A percentile compares a stretch with the other conserved stretches of the same genome.
Evolutionary conservation across 768 basidiomycete species (phyloP).

Genomic region (Termitomyces sp.): DNA sequence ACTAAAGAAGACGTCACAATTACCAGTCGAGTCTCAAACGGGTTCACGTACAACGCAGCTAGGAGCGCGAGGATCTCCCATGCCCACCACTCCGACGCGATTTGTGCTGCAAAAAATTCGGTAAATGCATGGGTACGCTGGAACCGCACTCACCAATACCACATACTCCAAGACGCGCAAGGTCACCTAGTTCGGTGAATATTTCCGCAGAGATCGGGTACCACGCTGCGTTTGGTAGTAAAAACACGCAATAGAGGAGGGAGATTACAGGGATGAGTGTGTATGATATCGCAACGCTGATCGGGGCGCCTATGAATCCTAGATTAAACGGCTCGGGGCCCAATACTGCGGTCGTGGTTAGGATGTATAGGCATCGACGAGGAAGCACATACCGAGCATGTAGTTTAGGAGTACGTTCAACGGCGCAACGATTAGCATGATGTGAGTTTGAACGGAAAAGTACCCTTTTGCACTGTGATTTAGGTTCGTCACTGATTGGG

Average conservation of each 20-base stretch:
- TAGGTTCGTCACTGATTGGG: not conserved
- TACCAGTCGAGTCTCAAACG: too few species aligned
- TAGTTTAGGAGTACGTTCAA: conserved; percentile 81
- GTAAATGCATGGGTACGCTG: too few species aligned
- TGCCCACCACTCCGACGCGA: not conserved
- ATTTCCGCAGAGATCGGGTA: conserved; percentile 59
- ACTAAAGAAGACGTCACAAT: not conserved
- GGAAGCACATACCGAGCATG: conserved; percentile 50
- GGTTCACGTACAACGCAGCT: too few species aligned
- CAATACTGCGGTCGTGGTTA: conserved; percentile 49
- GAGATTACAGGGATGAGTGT: conserved; percentile 66
- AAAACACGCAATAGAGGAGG: conserved; percentile 55
- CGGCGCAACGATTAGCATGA: conserved; percentile 59
- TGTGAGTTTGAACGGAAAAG: conserved; percentile 3
- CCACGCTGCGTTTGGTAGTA: conserved; percentile 65
- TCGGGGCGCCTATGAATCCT: conserved; percentile 89
- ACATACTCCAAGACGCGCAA: conserved; percentile 49
- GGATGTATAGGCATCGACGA: not conserved
- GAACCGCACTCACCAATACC: not conserved
- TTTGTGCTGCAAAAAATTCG: not conserved
- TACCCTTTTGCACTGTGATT: not conserved
- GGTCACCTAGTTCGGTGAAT: conserved; percentile 64
- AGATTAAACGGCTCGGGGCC: conserved; percentile 71
- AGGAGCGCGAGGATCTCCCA: not conserved
- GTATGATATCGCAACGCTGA: conserved; percentile 82